Evolutionary conservation across 805 yeast species (phyloP).

Genomic region (Ogataea henricii): DNA sequence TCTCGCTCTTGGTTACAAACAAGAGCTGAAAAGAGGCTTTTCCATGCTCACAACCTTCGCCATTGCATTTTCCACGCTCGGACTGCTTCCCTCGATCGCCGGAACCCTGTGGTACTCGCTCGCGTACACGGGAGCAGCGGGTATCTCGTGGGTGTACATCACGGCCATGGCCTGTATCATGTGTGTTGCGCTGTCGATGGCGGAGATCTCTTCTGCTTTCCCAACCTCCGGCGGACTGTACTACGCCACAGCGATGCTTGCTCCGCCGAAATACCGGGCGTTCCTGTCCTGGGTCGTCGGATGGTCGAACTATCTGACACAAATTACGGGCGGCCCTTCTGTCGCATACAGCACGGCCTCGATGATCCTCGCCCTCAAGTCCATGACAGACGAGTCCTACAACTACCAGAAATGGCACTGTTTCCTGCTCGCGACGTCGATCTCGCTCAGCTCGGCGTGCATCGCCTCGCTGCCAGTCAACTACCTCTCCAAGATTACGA

Average conservation of each 20-base stretch:
- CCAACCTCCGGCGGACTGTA: conserved; percentile 73
- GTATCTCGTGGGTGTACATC: conserved; percentile 64
- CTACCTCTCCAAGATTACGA: conserved; percentile 53
- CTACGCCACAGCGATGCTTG: conserved; percentile 63
- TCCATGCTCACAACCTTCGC: conserved; percentile 57
- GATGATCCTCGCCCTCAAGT: conserved; percentile 54
- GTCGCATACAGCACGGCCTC: conserved; percentile 59
- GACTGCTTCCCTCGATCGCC: conserved; percentile 66
- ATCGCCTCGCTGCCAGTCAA: conserved; percentile 57
- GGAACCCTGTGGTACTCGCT: conserved; percentile 63
- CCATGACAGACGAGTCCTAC: conserved; percentile 42
- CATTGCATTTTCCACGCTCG: conserved; percentile 65
- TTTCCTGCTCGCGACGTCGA: conserved; percentile 53
- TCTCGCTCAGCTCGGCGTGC: conserved; percentile 47
- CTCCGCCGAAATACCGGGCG: conserved; percentile 57
- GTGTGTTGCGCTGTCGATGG: conserved; percentile 61
- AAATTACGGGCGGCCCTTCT: conserved; percentile 62
- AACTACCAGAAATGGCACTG: conserved; percentile 49
- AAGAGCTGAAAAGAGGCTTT: conserved; percentile 65
- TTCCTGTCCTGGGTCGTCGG: conserved; percentile 63
- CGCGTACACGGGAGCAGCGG: conserved; percentile 62
- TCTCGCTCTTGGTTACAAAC: conserved; percentile 62
- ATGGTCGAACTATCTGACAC: conserved; percentile 66
- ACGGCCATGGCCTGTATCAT: conserved; percentile 57
- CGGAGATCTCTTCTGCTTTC: conserved; percentile 64